These are phyloP conservation scores for Pythium aristosporum DNA, from an alignment of 352 stramenopile genomes.

Conservation along the genomic window DNA sequence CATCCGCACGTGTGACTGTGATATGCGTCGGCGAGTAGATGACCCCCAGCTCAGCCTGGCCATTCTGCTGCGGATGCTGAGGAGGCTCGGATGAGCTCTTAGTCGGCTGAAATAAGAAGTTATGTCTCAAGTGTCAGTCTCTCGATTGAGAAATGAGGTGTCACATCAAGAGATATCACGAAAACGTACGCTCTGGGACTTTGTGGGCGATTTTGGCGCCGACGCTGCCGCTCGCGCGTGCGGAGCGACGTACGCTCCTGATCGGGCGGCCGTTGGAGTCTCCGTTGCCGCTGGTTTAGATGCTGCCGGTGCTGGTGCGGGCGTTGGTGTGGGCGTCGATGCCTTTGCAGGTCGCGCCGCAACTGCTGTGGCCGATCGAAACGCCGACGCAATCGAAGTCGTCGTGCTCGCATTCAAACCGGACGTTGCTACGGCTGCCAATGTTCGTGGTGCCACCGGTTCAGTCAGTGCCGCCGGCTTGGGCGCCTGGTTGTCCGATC, in stretches of 20 bases:
- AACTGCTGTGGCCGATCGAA: neutral
- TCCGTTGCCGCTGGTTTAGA: neutral
- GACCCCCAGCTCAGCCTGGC: conserved; percentile 33
- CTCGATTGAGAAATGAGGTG: neutral
- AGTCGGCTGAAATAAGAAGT: neutral
- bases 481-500: neutral
- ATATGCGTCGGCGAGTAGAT: conserved; percentile 72
- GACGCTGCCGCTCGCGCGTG: conserved; percentile 5
- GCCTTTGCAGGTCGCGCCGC: neutral
- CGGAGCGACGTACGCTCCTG: conserved; percentile 9
- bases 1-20: conserved; percentile 68
- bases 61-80: conserved; percentile 9
- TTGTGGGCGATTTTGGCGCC: conserved; percentile 6
- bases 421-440: neutral
- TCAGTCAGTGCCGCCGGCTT: neutral
- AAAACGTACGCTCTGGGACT: conserved; percentile 3
- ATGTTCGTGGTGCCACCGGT: neutral
- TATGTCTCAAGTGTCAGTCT: neutral
- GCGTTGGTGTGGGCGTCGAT: neutral
- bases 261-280: neutral
- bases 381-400: conserved; percentile 5
- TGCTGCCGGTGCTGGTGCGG: neutral
- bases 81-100: neutral
- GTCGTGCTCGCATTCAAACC: neutral
- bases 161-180: neutral